phyloP scores from a whole-genome alignment of 2,329 filamentous ascomycete genomes.

The Podosphaera leucotricha region DNA sequence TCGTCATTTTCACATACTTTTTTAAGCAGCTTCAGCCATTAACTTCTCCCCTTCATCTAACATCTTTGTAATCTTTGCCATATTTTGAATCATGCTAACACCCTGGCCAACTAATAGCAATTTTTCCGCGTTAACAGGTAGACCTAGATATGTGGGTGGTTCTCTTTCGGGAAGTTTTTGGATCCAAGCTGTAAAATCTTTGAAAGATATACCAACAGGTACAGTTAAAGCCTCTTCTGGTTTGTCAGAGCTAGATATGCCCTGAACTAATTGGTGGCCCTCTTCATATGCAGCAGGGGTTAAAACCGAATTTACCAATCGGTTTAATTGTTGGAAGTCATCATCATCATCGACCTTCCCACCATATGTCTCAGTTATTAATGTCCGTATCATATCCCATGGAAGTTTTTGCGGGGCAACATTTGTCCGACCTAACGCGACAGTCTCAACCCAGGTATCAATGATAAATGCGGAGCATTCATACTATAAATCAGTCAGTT shows the following conservation, averaged over 20 bases:
- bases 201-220: constrained; percentile 57
- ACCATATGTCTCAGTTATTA: constrained; percentile 86
- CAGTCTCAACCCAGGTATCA: constrained; percentile 74
- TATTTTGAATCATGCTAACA: constrained; percentile 57
- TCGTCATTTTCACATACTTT: background rate
- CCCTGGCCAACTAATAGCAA: constrained; percentile 74
- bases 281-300: constrained; percentile 81
- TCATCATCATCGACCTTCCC: constrained; percentile 87
- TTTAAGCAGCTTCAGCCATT: constrained; percentile 35
- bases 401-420: constrained; percentile 83
- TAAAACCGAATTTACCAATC: constrained; percentile 54
- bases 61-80: constrained; percentile 66
- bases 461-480: constrained; percentile 94
- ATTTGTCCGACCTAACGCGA: constrained; percentile 70
- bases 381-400: constrained; percentile 82
- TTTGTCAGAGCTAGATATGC: constrained; percentile 19
- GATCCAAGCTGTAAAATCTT: constrained; percentile 80
- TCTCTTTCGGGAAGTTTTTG: constrained; percentile 81
- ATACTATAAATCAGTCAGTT: constrained; percentile 35
- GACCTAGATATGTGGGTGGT: constrained; percentile 78
- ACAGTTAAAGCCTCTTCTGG: constrained; percentile 42
- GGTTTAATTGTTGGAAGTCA: constrained; percentile 52
- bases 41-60: constrained; percentile 87
- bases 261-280: constrained; percentile 68
- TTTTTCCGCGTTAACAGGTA: constrained; percentile 94